These are phyloP conservation scores for Phialophora expanda DNA, from an alignment of 2,329 filamentous ascomycete genomes.

Conservation along the genomic window DNA sequence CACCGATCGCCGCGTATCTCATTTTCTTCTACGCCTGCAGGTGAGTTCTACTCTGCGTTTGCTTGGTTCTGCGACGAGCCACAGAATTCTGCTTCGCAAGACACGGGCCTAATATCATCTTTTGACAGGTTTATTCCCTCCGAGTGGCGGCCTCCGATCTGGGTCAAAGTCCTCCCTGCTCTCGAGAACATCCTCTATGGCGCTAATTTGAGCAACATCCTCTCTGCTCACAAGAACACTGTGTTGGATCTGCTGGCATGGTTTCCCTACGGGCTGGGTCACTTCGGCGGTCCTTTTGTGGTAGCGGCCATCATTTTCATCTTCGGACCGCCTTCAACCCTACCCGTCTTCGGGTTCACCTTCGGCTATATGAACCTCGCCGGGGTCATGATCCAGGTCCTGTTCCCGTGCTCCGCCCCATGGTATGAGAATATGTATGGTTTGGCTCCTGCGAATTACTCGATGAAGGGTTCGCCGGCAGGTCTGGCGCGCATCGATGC, in stretches of 20 bases:
- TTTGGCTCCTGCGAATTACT: conserved; percentile 87
- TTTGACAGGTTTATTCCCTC: conserved; percentile 77
- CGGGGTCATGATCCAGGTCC: conserved; percentile 83
- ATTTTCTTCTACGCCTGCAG: conserved; percentile 91
- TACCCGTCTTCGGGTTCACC: conserved; percentile 80
- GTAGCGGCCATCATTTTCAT: conserved; percentile 81
- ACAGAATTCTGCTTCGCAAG: not conserved
- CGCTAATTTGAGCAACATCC: conserved; percentile 92
- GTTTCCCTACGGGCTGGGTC: conserved; percentile 89
- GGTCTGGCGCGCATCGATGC: conserved; percentile 87
- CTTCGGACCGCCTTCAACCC: conserved; percentile 83
- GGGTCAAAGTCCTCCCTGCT: conserved; percentile 91
- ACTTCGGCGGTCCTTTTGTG: conserved; percentile 84
- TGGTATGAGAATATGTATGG: conserved; percentile 98
- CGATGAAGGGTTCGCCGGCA: conserved; percentile 85
- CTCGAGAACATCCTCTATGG: conserved; percentile 97
- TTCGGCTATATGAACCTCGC: conserved; percentile 93
- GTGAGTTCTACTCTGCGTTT: conserved; percentile 62
- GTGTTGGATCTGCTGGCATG: conserved; percentile 87
- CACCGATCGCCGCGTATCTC: conserved; percentile 84
- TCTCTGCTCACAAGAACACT: conserved; percentile 85
- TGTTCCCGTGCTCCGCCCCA: conserved; percentile 91
- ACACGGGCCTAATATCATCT: not conserved
- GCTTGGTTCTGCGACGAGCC: not conserved
- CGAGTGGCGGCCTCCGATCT: conserved; percentile 89